A percentile compares a stretch with the other conserved stretches of the same genome.
Evolutionary conservation across 2,329 filamentous ascomycete species (phyloP).

Genomic region (Monosporascus ibericus): DNA sequence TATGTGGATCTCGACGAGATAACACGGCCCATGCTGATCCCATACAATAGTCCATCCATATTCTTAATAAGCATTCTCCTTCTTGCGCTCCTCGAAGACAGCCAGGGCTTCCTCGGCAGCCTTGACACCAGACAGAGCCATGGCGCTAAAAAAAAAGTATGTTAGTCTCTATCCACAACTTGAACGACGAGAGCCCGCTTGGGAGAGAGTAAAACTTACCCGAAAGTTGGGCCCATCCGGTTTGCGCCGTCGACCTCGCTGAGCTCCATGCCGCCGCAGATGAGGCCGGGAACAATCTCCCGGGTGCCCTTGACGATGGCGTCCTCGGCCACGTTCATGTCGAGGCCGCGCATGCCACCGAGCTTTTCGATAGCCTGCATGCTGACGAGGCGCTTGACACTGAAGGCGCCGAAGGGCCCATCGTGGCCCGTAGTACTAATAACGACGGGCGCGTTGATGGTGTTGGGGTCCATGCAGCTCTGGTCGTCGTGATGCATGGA

Average conservation of each 20-base stretch:
- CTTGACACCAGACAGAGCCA: constrained; percentile 83
- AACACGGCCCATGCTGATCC: not conserved
- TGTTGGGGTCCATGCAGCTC: constrained; percentile 96
- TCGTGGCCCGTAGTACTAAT: constrained; percentile 91
- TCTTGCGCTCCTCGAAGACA: constrained; percentile 71
- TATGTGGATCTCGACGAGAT: no score
- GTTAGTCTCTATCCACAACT: not conserved
- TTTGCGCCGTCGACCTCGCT: constrained; percentile 87
- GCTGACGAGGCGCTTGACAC: constrained; percentile 81
- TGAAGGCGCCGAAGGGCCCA: constrained; percentile 85
- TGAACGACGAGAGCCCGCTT: not conserved
- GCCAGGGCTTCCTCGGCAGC: constrained; percentile 80
- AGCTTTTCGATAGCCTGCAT: constrained; percentile 81
- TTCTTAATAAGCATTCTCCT: constrained; percentile 60
- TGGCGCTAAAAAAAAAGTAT: constrained; percentile 52
- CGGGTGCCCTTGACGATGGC: constrained; percentile 89
- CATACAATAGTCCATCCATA: not conserved
- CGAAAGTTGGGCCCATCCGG: constrained; percentile 62
- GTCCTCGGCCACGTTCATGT: constrained; percentile 89
- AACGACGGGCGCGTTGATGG: constrained; percentile 84
- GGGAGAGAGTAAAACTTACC: constrained; percentile 10
- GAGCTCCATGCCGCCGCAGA: constrained; percentile 93
- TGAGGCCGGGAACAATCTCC: constrained; percentile 79
- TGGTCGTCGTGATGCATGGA: constrained; percentile 83
- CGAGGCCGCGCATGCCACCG: constrained; percentile 85